These are phyloP conservation scores for Azolla pinnata DNA, from an alignment of 75 land plant species.

Conservation along the genomic window DNA sequence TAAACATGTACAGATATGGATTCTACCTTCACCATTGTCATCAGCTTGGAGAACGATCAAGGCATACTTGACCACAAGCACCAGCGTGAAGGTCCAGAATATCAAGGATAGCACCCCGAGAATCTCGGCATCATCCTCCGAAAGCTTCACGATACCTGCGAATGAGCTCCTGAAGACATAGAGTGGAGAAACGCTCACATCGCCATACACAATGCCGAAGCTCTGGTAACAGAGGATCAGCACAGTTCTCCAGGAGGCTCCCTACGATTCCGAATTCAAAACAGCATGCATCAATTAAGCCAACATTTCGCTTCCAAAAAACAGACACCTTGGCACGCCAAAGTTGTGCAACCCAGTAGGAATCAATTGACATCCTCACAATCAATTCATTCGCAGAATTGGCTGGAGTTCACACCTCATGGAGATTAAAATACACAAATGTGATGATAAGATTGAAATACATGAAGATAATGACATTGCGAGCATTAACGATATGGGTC, in stretches of 20 bases:
- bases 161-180: slow-evolving; percentile 37
- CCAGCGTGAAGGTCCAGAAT: slow-evolving; percentile 45
- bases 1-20: no score
- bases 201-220: slow-evolving; percentile 39
- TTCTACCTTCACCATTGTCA: slow-evolving; percentile 60
- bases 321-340: background rate
- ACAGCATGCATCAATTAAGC: background rate
- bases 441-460: no score
- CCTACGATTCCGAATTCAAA: slow-evolving; percentile 18
- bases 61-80: slow-evolving; percentile 40
- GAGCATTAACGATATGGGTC: background rate
- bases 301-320: background rate
- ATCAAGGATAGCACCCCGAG: slow-evolving; percentile 42
- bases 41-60: slow-evolving; percentile 42
- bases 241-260: slow-evolving; percentile 17
- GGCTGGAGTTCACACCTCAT: no score
- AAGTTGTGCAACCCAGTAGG: background rate
- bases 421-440: no score
- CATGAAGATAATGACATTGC: no score
- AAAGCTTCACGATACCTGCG: slow-evolving; percentile 30
- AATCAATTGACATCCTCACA: no score
- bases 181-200: slow-evolving; percentile 31
- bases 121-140: slow-evolving; percentile 30
- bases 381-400: no score
- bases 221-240: slow-evolving; percentile 31